These are phyloP conservation scores for Hortiboletus campestris DNA, from an alignment of 768 basidiomycete genomes.

Conservation along the genomic window DNA sequence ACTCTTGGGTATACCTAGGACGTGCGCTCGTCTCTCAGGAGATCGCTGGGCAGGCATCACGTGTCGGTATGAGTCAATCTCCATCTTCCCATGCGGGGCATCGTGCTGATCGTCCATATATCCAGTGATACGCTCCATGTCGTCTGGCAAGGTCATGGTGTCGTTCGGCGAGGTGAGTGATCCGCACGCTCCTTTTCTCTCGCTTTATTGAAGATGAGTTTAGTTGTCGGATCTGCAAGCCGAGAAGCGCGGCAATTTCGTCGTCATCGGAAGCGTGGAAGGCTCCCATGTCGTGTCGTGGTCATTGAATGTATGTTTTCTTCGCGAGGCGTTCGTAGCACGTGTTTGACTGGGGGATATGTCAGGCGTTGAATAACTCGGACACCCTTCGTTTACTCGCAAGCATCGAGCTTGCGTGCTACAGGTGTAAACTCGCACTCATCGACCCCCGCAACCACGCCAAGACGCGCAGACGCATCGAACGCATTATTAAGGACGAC, in stretches of 20 bases:
- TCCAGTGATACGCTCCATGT: conserved; percentile 42
- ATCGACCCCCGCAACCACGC: conserved; percentile 64
- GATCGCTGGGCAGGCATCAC: conserved; percentile 69
- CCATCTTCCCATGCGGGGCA: not conserved
- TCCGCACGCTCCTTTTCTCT: not conserved
- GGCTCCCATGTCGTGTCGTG: conserved; percentile 74
- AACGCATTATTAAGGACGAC: conserved; percentile 85
- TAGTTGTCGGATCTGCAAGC: conserved; percentile 74
- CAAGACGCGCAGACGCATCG: conserved; percentile 66
- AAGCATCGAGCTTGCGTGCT: conserved; percentile 82
- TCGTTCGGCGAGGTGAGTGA: conserved; percentile 66
- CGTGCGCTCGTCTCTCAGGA: conserved; percentile 77
- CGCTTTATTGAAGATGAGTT: not conserved
- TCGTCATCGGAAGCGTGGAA: conserved; percentile 79
- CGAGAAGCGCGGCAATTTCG: conserved; percentile 86
- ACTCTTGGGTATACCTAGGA: conserved; percentile 80
- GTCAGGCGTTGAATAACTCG: conserved; percentile 75
- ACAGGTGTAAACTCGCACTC: conserved; percentile 67
- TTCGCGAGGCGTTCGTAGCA: conserved; percentile 2
- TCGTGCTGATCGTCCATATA: conserved; percentile 8
- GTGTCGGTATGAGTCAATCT: conserved; percentile 59
- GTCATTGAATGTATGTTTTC: conserved; percentile 69
- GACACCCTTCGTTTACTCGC: too few species aligned
- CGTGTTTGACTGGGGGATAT: conserved; percentile 11
- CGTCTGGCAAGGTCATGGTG: too few species aligned